Evolutionary conservation across 2,329 filamentous ascomycete species (phyloP).

Genomic region (Coniosporium tulheliwenetii): DNA sequence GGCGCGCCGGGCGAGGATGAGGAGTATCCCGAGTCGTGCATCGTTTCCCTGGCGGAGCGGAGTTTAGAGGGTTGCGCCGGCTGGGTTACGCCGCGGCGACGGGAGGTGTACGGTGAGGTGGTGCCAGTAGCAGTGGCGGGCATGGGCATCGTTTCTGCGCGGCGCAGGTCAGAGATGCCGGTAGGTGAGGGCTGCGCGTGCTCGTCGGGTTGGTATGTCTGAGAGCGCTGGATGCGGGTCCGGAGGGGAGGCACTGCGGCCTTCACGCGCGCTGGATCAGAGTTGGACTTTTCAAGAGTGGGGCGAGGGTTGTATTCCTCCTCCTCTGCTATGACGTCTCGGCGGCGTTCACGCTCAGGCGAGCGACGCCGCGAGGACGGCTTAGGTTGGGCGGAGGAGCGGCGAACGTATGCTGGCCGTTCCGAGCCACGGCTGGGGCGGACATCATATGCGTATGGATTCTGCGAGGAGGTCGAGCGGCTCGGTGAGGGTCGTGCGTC

Average conservation of each 20-base stretch:
- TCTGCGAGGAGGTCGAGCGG: conserved; percentile 11
- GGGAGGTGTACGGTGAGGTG: conserved; percentile 7
- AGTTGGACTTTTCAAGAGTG: conserved; percentile 2
- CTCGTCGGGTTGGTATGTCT: conserved; percentile 1
- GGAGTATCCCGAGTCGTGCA: conserved; percentile 9
- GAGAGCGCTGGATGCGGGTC: not conserved
- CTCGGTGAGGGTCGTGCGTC: conserved; percentile 8
- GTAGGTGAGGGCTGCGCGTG: conserved; percentile 12
- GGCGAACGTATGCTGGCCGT: conserved; percentile 9
- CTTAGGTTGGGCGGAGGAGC: conserved; percentile 10
- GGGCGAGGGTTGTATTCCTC: conserved; percentile 9
- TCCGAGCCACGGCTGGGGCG: conserved; percentile 9
- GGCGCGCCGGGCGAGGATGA: conserved; percentile 8
- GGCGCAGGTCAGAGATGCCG: conserved; percentile 18
- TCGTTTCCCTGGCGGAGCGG: conserved; percentile 10
- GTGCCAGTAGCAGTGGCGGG: conserved; percentile 7
- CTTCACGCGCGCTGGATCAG: not conserved
- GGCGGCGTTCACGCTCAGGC: conserved; percentile 5
- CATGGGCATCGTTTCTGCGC: conserved; percentile 26
- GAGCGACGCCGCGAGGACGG: conserved; percentile 6
- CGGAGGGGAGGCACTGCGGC: not conserved
- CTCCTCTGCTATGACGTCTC: conserved; percentile 7
- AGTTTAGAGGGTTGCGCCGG: conserved; percentile 11
- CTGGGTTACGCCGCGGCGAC: conserved; percentile 9
- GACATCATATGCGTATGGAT: conserved; percentile 11